Conservation (phyloP, 108 stramenopile species). For the Fragilariopsis cylindrus region DNA sequence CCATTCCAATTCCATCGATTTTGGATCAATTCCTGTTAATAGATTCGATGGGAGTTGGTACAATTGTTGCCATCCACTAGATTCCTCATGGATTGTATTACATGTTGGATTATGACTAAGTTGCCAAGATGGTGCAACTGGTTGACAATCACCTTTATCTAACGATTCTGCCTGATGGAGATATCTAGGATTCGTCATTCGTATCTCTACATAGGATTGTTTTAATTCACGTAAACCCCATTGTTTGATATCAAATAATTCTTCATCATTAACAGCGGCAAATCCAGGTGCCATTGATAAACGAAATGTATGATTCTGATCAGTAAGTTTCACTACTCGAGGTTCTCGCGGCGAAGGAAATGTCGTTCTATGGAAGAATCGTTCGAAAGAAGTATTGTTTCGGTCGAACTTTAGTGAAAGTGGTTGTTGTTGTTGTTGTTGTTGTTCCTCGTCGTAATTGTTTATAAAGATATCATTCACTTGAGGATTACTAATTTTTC, state of each 20-base stretch:
- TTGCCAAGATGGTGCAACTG: conserved; percentile 57
- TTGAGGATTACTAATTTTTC: not conserved
- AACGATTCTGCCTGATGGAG: conserved; percentile 27
- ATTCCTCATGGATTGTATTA: conserved; percentile 62
- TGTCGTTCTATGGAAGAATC: not conserved
- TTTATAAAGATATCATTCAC: not conserved
- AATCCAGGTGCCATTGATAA: not conserved
- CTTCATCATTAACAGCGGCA: not conserved
- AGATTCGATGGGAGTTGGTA: not conserved
- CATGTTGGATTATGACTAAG: conserved; percentile 53
- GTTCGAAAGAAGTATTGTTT: not conserved
- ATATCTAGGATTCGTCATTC: conserved; percentile 13
- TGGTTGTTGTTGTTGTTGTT: not conserved
- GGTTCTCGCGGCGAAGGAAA: conserved; percentile 1
- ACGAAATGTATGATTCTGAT: not conserved
- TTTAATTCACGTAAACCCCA: conserved; percentile 1
- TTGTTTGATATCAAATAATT: not conserved
- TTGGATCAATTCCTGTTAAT: no score
- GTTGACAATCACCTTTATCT: conserved; percentile 53
- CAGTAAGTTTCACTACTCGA: conserved; percentile 1
- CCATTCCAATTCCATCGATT: not conserved
- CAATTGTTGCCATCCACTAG: conserved; percentile 21
- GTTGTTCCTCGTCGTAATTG: not conserved
- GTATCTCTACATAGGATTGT: conserved; percentile 17
- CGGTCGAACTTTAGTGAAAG: not conserved